Evolutionary conservation across 2,329 filamentous ascomycete genomes (phyloP).

Genomic region (Pleurostoma richardsiae): DNA sequence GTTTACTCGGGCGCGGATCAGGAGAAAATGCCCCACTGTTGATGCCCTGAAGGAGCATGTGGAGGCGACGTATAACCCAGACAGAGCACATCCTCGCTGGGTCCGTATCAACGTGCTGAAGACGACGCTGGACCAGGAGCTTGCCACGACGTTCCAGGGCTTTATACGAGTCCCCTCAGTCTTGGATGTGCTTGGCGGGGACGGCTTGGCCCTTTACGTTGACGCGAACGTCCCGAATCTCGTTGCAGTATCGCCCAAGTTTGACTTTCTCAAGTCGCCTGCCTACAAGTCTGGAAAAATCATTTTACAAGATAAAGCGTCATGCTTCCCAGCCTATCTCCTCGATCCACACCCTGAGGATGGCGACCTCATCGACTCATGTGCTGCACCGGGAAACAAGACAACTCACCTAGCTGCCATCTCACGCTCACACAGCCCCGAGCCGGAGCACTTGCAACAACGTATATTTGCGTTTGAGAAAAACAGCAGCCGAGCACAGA

Average conservation of each 20-base stretch:
- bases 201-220: slow-evolving; percentile 55
- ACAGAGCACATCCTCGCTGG: slow-evolving; percentile 76
- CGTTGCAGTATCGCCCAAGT: slow-evolving; percentile 67
- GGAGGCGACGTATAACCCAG: slow-evolving; percentile 42
- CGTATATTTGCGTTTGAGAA: slow-evolving; percentile 77
- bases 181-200: slow-evolving; percentile 42
- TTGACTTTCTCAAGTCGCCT: slow-evolving; percentile 66
- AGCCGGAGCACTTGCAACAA: slow-evolving; percentile 21
- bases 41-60: slow-evolving; percentile 60
- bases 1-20: slow-evolving; percentile 72
- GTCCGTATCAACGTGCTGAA: slow-evolving; percentile 79
- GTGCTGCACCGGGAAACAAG: slow-evolving; percentile 94
- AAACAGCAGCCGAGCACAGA: slow-evolving; percentile 65
- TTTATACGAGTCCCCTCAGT: slow-evolving; percentile 56
- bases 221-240: slow-evolving; percentile 81
- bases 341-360: slow-evolving; percentile 62
- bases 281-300: slow-evolving; percentile 74
- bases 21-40: slow-evolving; percentile 63
- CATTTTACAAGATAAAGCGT: slow-evolving; percentile 94
- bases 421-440: slow-evolving; percentile 12
- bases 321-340: slow-evolving; percentile 91
- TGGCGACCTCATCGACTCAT: slow-evolving; percentile 84
- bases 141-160: slow-evolving; percentile 67
- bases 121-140: slow-evolving; percentile 64
- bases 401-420: slow-evolving; percentile 89